These are phyloP conservation scores for Corylus americana DNA, from an alignment of 306 rosid genomes.

Conservation along the genomic window DNA sequence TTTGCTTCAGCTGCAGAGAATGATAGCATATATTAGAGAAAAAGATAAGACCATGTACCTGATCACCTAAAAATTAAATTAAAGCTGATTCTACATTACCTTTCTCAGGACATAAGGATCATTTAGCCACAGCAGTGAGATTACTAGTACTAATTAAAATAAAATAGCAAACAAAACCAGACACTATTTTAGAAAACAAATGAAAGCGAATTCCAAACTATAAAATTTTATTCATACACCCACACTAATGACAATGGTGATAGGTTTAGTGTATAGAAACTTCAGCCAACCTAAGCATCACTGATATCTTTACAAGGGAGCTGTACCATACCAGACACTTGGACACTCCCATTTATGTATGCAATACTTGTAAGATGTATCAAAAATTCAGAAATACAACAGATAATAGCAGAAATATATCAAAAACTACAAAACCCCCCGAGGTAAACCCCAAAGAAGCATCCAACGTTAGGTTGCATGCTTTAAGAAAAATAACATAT, in stretches of 20 bases:
- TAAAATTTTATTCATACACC: too few species aligned
- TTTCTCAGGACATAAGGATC: neutral
- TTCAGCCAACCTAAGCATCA: neutral
- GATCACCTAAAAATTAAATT: neutral
- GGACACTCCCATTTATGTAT: too few species aligned
- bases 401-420: too few species aligned
- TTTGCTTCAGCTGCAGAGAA: slow-evolving; percentile 78
- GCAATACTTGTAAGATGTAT: too few species aligned
- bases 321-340: too few species aligned
- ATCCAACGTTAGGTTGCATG: too few species aligned
- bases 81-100: neutral
- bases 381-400: too few species aligned
- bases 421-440: too few species aligned
- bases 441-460: too few species aligned
- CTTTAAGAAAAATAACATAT: too few species aligned
- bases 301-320: neutral
- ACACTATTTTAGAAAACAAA: neutral
- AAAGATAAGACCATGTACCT: slow-evolving; percentile 4
- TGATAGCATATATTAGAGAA: neutral
- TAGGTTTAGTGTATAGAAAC: neutral
- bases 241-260: neutral
- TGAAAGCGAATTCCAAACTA: neutral
- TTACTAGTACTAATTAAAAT: neutral
- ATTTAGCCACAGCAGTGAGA: slow-evolving; percentile 8
- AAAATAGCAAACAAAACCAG: neutral